Base-by-base conservation (phyloP, 2,329 filamentous ascomycete genomes). In the Claviceps citrina region DNA sequence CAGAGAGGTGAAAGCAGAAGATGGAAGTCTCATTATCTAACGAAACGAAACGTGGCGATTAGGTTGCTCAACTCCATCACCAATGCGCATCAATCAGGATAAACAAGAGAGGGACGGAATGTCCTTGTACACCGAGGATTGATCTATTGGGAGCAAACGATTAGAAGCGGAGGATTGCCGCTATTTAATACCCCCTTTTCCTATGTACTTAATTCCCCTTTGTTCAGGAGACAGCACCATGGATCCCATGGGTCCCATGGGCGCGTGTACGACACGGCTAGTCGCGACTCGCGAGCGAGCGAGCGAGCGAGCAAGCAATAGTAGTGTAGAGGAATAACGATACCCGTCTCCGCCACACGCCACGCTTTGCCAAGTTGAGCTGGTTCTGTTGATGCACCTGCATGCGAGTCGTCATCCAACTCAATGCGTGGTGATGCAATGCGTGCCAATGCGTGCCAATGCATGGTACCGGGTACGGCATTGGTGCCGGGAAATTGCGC, bases 51-150 rank as follows among this genome's bases (percentile, higher is more conserved):
- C 39, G 16, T n/a, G 12, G 5, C 25, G 12, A 25, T 36, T 25
- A 53, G 47, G 36, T 31, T 49, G 27, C 43, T 54, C 36, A 48
- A 45, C 37, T 52, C 48, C 34, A 49, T 53, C 16, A 52, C 50
- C 38, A 47, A 52, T 41, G 24, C 41, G 15, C 34, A 42, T 26
- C 43, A 47, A 27, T 26, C 39, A 39, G 40, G 27, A n/a, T 49
- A 36, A 43, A 19, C 28, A 15, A 24, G 19, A 18, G 26, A 27
- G 16, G 22, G 31, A 36, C 24, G 15, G 8, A 25, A 5, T 16
- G 9, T 4, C 9, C 5, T 24, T 34, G n/a, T 15, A 3, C 7
- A 25, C n/a, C 20, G 32, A 34, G 22, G 22, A 22, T 12, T 12
- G 31, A n/a, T n/a, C 15, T 24, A 7, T 22, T 7, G 7, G 8